phyloP scores from a whole-genome alignment of 2,329 filamentous ascomycete species.

The Coniochaeta hoffmannii region DNA sequence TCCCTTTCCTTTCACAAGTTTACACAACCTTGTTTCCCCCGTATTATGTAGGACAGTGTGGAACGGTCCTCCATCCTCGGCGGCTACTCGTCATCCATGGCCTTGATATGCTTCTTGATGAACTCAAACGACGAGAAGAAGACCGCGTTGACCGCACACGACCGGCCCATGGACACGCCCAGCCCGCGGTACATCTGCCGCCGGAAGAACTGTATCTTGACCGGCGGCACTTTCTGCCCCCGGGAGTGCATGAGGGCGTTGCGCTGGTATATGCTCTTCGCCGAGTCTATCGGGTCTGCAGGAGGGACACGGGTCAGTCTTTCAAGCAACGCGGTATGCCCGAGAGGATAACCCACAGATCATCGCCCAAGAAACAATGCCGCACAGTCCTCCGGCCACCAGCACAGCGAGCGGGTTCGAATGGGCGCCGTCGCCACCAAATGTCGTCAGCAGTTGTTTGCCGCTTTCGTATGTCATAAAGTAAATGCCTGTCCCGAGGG shows the following conservation, averaged over 20 bases:
- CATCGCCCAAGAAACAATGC: constrained; percentile 74
- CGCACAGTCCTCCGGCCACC: constrained; percentile 71
- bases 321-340: too few relatives aligned
- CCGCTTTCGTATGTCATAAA: constrained; percentile 85
- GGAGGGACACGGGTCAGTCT: constrained; percentile 26
- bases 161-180: constrained; percentile 75
- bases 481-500: constrained; percentile 75
- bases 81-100: constrained; percentile 35
- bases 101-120: constrained; percentile 62
- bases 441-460: constrained; percentile 73
- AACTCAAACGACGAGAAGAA: constrained; percentile 88
- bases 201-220: constrained; percentile 72
- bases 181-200: constrained; percentile 75
- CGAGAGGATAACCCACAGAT: constrained; percentile 47
- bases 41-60: not conserved
- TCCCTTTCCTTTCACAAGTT: not conserved
- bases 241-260: constrained; percentile 66
- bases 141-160: constrained; percentile 77
- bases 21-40: not conserved
- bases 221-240: constrained; percentile 56
- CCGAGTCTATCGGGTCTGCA: constrained; percentile 69
- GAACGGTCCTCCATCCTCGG: not conserved
- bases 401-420: constrained; percentile 74
- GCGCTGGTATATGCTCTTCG: constrained; percentile 79
- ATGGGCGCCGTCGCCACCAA: constrained; percentile 62